phyloP scores from a whole-genome alignment of 2,329 filamentous ascomycete species.

The Cucurbitaria berberidis region DNA sequence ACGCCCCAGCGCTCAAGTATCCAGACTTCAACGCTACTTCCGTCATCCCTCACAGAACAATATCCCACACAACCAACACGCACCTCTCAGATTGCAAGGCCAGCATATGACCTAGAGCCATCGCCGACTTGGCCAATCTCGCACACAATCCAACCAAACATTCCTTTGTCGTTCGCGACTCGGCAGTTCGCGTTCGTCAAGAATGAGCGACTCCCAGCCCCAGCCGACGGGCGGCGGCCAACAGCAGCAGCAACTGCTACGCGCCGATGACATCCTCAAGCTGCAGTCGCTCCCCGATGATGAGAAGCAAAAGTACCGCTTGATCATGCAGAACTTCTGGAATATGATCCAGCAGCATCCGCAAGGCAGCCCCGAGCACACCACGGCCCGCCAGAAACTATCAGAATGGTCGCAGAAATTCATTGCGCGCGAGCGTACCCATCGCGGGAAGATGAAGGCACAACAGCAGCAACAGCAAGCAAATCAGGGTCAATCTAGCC shows the following conservation, averaged over 20 bases:
- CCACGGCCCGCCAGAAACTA: constrained; percentile 58
- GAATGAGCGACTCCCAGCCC: constrained; percentile 45
- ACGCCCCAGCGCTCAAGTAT: constrained; percentile 10
- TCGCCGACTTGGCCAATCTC: not conserved
- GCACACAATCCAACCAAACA: not conserved
- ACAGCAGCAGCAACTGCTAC: constrained; percentile 35
- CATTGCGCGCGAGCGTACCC: constrained; percentile 56
- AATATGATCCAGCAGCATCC: constrained; percentile 57
- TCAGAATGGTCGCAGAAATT: constrained; percentile 58
- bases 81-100: not conserved
- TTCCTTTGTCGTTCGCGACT: constrained; percentile 7
- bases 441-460: constrained; percentile 48
- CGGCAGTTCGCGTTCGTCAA: constrained; percentile 20
- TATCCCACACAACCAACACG: not conserved
- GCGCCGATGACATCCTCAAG: constrained; percentile 44
- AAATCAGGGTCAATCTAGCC: constrained; percentile 28
- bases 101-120: not conserved
- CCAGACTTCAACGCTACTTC: constrained; percentile 12
- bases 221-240: constrained; percentile 32
- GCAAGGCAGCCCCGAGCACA: constrained; percentile 57
- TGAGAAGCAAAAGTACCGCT: constrained; percentile 63
- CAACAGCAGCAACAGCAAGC: constrained; percentile 28
- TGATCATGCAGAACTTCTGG: constrained; percentile 62
- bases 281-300: constrained; percentile 55
- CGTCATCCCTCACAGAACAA: not conserved